These are phyloP conservation scores for Eucalyptus urophylla DNA, from an alignment of 345 rosid genomes.

Conservation along the genomic window DNA sequence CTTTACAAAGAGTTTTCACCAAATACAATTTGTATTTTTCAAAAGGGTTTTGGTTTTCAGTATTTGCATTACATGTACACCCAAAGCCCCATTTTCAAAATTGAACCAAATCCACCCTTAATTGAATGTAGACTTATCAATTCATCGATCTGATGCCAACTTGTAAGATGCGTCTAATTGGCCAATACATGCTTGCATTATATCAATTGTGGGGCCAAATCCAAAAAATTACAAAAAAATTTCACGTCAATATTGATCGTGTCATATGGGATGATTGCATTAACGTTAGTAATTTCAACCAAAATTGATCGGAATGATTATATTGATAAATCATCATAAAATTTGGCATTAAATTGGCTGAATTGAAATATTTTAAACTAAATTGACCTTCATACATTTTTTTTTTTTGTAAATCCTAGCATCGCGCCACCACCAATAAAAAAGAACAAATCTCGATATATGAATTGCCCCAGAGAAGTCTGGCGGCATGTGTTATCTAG, in stretches of 20 bases:
- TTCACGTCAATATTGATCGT: rapidly evolving
- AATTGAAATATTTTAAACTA: too few relatives aligned
- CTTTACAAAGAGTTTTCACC: too few relatives aligned
- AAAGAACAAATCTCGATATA: background rate
- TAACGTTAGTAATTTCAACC: rapidly evolving
- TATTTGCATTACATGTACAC: too few relatives aligned
- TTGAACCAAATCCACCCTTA: too few relatives aligned
- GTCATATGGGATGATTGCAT: too few relatives aligned
- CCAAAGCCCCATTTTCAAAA: too few relatives aligned
- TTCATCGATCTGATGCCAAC: rapidly evolving
- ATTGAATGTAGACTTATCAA: too few relatives aligned
- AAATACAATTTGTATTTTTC: too few relatives aligned
- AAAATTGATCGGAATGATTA: background rate
- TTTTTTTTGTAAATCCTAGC: background rate
- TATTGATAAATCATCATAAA: background rate
- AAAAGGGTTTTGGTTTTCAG: rapidly evolving
- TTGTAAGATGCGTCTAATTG: background rate
- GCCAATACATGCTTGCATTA: background rate
- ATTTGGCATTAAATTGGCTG: rapidly evolving
- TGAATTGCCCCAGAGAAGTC: background rate
- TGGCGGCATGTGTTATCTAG: background rate
- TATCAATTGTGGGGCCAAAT: background rate
- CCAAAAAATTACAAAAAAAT: background rate
- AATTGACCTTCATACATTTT: too few relatives aligned
- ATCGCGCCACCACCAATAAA: background rate